Percentiles rank a stretch among this genome's conserved stretches.
phyloP scores from a whole-genome alignment of 2,329 filamentous ascomycete species.

The Tolypocladium inflatum region DNA sequence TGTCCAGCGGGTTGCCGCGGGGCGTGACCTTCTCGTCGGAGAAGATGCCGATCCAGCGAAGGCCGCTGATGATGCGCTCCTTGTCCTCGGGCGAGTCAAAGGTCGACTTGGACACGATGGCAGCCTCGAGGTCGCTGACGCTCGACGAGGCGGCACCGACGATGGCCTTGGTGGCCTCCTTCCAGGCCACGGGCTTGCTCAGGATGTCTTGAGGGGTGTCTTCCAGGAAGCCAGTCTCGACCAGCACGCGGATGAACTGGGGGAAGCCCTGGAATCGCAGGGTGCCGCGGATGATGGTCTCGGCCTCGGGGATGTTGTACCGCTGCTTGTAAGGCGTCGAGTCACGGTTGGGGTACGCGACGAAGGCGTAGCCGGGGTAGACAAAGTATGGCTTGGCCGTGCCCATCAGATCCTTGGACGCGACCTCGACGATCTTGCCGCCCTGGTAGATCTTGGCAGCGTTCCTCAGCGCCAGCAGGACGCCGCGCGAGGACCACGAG shows the following conservation, averaged over 20 bases:
- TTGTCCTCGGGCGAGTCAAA: conserved; percentile 63
- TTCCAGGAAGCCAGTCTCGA: conserved; percentile 81
- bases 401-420: conserved; percentile 64
- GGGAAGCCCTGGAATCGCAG: conserved; percentile 86
- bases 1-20: conserved; percentile 74
- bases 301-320: conserved; percentile 86
- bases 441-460: conserved; percentile 74
- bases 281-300: conserved; percentile 75
- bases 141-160: conserved; percentile 57
- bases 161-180: conserved; percentile 72
- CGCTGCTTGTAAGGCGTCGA: conserved; percentile 79
- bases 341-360: conserved; percentile 90
- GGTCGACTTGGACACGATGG: conserved; percentile 65
- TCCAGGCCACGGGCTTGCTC: conserved; percentile 65
- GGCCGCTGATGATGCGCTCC: conserved; percentile 58
- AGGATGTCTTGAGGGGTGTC: conserved; percentile 59
- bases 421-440: conserved; percentile 61
- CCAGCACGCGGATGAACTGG: conserved; percentile 77
- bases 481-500: conserved; percentile 71
- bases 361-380: conserved; percentile 77
- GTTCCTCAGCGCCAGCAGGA: conserved; percentile 80
- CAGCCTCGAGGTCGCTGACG: conserved; percentile 61
- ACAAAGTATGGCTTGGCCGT: conserved; percentile 84
- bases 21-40: conserved; percentile 60
- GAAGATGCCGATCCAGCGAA: conserved; percentile 64